phyloP scores from a whole-genome alignment of 1,284 basidiomycete genomes.

The Irpex sp. region DNA sequence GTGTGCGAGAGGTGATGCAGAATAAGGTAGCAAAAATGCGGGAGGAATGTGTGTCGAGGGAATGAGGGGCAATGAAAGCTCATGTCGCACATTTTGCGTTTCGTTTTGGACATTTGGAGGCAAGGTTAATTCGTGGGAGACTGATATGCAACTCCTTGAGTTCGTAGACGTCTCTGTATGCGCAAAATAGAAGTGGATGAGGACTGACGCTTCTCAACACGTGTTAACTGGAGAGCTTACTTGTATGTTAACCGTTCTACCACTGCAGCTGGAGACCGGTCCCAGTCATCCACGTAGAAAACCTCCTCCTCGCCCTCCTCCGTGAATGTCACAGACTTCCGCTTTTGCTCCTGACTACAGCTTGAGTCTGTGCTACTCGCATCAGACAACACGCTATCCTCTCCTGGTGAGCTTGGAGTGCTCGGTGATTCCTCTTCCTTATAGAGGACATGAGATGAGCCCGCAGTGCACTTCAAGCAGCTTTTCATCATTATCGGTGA shows the following conservation, averaged over 20 bases:
- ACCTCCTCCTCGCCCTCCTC: constrained; percentile 45
- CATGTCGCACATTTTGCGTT: constrained; percentile 3
- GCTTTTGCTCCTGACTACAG: constrained; percentile 12
- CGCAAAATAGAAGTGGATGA: neutral
- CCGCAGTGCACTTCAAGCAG: constrained; percentile 13
- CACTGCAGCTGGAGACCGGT: constrained; percentile 41
- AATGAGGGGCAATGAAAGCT: neutral
- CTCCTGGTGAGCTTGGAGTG: constrained; percentile 19
- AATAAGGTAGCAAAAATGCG: neutral
- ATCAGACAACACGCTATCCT: constrained; percentile 18
- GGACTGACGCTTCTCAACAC: neutral
- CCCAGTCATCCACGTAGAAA: constrained; percentile 66
- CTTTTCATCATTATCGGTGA: constrained; percentile 11
- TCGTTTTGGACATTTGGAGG: neutral
- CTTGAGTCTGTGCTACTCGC: constrained; percentile 10
- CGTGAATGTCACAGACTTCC: constrained; percentile 58
- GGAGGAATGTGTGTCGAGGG: neutral
- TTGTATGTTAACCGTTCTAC: constrained; percentile 33
- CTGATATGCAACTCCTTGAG: constrained; percentile 14
- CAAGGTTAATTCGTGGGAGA: constrained; percentile 11
- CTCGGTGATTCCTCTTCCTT: constrained; percentile 20
- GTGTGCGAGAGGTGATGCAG: neutral
- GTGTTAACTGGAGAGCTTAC: constrained; percentile 21
- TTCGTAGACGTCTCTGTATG: constrained; percentile 14
- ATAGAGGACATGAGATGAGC: neutral